Conservation (phyloP, 2,329 filamentous ascomycete genomes). For the Fusarium brevicatenulatum region DNA sequence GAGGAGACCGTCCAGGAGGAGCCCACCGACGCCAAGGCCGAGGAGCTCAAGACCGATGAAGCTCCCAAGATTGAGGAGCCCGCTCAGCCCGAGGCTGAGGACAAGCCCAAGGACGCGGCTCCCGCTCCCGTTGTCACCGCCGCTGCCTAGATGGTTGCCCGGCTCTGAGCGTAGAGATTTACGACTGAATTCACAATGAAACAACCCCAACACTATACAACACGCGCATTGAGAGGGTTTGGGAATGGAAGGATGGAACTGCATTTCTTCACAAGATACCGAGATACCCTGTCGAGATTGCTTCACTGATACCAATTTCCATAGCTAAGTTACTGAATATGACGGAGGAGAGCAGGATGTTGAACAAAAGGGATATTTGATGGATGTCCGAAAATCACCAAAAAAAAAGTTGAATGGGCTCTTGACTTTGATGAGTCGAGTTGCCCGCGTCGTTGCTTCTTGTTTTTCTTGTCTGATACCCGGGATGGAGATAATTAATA, state of each 20-base stretch:
- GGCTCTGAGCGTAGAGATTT: conserved; percentile 43
- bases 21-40: conserved; percentile 51
- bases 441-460: conserved; percentile 43
- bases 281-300: conserved; percentile 66
- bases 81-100: conserved; percentile 50
- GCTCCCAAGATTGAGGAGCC: conserved; percentile 65
- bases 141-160: conserved; percentile 57
- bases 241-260: conserved; percentile 61
- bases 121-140: conserved; percentile 61
- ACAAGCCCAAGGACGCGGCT: conserved; percentile 55
- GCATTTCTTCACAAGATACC: conserved; percentile 63
- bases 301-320: conserved; percentile 56
- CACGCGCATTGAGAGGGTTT: conserved; percentile 54
- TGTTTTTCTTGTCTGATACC: conserved; percentile 53
- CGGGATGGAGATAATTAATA: conserved; percentile 56
- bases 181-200: conserved; percentile 38
- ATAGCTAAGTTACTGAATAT: conserved; percentile 44
- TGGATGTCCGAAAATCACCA: conserved; percentile 26
- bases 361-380: conserved; percentile 28
- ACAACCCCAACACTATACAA: conserved; percentile 41
- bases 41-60: conserved; percentile 50
- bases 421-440: conserved; percentile 29
- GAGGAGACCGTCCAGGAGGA: conserved; percentile 53
- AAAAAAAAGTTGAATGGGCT: conserved; percentile 36
- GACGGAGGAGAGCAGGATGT: conserved; percentile 31